Evolutionary conservation across 2,329 filamentous ascomycete species (phyloP).

Genomic region (Didymosphaeria variabile): DNA sequence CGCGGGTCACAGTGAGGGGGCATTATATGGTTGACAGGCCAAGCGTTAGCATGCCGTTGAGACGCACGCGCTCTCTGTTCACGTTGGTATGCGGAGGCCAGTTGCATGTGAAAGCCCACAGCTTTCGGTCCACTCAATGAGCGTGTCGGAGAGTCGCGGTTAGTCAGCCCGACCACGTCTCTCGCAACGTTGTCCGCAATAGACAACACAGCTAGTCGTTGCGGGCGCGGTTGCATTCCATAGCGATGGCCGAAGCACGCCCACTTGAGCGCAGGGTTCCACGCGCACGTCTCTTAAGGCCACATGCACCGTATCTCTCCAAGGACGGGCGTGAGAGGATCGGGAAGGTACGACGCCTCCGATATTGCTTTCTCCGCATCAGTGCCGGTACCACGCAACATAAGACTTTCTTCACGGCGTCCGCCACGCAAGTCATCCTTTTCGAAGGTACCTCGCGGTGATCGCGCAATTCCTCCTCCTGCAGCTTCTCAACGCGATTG

Average conservation of each 20-base stretch:
- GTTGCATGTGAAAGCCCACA: conserved; percentile 13
- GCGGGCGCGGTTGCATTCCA: not conserved
- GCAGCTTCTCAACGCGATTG: not conserved
- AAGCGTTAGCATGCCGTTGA: conserved; percentile 8
- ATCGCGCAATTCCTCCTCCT: not conserved
- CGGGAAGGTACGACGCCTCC: conserved; percentile 15
- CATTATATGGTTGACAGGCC: conserved; percentile 1
- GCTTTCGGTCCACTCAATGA: conserved; percentile 4
- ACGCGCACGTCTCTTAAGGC: not conserved
- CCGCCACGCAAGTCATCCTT: not conserved
- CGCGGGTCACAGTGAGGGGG: not conserved
- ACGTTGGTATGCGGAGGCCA: not conserved
- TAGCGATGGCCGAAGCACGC: not conserved
- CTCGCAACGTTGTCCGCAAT: not conserved
- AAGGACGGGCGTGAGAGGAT: conserved; percentile 2
- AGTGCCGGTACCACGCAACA: not conserved
- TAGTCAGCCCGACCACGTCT: conserved; percentile 1
- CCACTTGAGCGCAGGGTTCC: not conserved
- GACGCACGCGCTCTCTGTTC: conserved; percentile 7
- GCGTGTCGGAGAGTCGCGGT: conserved; percentile 5
- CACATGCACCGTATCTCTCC: not conserved
- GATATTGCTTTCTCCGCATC: conserved; percentile 14
- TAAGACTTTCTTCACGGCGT: not conserved
- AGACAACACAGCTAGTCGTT: too few species aligned
- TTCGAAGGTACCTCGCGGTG: too few species aligned